These are phyloP conservation scores for Aechmea fasciata DNA, from an alignment of 176 grass and related monocot species.

Conservation along the genomic window DNA sequence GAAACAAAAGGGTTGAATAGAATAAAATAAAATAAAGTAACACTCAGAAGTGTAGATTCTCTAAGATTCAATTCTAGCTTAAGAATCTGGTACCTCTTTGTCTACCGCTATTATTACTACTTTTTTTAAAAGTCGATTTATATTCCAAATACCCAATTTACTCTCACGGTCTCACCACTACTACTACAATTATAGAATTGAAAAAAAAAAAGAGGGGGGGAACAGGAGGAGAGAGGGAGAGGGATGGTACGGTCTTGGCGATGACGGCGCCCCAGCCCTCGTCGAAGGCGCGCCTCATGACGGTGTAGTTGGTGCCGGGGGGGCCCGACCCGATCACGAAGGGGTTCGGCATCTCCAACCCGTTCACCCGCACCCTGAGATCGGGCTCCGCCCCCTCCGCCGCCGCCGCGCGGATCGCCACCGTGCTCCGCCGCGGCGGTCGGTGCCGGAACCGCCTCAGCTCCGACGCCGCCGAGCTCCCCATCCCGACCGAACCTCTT, in stretches of 20 bases:
- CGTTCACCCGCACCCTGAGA: conserved; percentile 79
- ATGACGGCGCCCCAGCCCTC: conserved; percentile 98
- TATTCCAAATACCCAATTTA: neutral
- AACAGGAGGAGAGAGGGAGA: neutral
- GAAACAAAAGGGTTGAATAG: too few relatives aligned
- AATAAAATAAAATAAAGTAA: too few relatives aligned
- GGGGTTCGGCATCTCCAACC: conserved; percentile 87
- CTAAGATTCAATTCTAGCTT: too few relatives aligned
- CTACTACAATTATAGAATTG: neutral
- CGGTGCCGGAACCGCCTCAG: conserved; percentile 21
- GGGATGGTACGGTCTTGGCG: conserved; percentile 69
- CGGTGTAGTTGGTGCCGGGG: conserved; percentile 95
- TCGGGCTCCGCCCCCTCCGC: conserved; percentile 48
- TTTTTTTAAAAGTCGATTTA: too few relatives aligned
- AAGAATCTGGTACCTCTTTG: too few relatives aligned
- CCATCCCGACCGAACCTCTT: neutral
- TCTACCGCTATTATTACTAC: too few relatives aligned
- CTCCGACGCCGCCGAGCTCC: conserved; percentile 20
- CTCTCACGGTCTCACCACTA: neutral
- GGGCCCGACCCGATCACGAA: conserved; percentile 98
- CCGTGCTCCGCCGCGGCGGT: conserved; percentile 16
- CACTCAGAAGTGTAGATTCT: too few relatives aligned
- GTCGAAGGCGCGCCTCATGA: conserved; percentile 98
- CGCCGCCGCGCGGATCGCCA: conserved; percentile 17
- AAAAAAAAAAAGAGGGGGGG: too few relatives aligned